phyloP scores from a whole-genome alignment of 1,284 basidiomycete genomes.

The Pseudozyma thailandica region DNA sequence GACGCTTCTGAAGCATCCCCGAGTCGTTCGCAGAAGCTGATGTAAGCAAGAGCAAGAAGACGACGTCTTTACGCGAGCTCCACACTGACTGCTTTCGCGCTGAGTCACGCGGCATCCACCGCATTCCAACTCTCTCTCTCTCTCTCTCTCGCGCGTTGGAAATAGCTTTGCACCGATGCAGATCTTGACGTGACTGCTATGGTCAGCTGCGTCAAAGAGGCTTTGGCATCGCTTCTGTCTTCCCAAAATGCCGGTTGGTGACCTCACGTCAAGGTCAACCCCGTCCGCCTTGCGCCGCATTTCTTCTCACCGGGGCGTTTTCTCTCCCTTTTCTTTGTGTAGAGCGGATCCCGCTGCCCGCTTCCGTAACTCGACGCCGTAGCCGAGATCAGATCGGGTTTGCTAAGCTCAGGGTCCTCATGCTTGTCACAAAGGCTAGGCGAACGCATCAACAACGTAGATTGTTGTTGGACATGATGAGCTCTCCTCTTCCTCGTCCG shows the following conservation, averaged over 20 bases:
- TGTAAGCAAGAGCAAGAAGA: background rate
- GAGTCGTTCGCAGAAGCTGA: background rate
- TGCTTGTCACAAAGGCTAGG: no score
- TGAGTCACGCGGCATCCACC: constrained; percentile 12
- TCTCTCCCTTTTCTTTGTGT: no score
- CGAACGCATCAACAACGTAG: constrained; percentile 10
- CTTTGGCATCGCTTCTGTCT: background rate
- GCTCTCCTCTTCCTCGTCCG: constrained; percentile 1
- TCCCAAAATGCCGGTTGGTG: no score
- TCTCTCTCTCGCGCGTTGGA: no score
- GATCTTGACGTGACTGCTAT: background rate
- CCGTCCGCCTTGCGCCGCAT: background rate
- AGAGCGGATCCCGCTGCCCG: no score
- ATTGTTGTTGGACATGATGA: constrained; percentile 16
- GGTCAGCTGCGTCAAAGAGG: constrained; percentile 17
- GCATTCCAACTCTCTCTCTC: no score
- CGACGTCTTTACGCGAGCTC: constrained; percentile 11
- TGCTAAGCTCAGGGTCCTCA: constrained; percentile 34
- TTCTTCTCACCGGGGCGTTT: no score
- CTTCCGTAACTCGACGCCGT: constrained; percentile 27
- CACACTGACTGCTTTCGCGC: constrained; percentile 5
- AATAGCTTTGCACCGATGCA: background rate
- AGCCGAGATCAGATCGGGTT: constrained; percentile 42
- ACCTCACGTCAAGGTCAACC: background rate
- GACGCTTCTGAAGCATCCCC: no score